phyloP scores from a whole-genome alignment of 306 rosid species.

The Medicago arabica region DNA sequence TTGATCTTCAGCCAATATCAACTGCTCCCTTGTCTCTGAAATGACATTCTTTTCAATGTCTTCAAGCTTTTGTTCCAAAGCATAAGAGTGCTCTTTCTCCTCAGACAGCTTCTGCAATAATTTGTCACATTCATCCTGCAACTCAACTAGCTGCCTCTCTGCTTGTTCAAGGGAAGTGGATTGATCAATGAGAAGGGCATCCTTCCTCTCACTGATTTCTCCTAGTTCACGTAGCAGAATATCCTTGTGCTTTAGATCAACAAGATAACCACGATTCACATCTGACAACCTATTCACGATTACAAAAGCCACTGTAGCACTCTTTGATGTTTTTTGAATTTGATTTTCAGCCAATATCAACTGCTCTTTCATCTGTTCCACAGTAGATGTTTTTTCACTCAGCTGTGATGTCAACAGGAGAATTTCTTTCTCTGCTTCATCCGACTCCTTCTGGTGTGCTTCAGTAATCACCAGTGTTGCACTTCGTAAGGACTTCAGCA shows the following conservation, averaged over 20 bases:
- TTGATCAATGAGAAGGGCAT: slow-evolving; percentile 60
- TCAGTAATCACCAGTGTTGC: slow-evolving; percentile 81
- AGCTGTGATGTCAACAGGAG: slow-evolving; percentile 57
- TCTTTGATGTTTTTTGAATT: slow-evolving; percentile 58
- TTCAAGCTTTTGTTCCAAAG: slow-evolving; percentile 66
- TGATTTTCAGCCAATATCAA: slow-evolving; percentile 62
- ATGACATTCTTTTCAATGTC: slow-evolving; percentile 63
- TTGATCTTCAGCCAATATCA: slow-evolving; percentile 62
- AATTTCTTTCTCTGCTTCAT: slow-evolving; percentile 68
- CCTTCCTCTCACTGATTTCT: slow-evolving; percentile 60
- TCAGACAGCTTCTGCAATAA: slow-evolving; percentile 63
- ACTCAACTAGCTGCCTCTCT: slow-evolving; percentile 53
- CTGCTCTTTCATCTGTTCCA: slow-evolving; percentile 56
- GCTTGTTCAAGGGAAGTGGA: slow-evolving; percentile 59
- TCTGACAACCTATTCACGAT: slow-evolving; percentile 79
- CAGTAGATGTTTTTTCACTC: slow-evolving; percentile 51
- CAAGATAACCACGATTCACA: slow-evolving; percentile 53
- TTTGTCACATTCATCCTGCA: slow-evolving; percentile 56
- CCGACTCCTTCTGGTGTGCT: slow-evolving; percentile 80
- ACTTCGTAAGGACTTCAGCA: slow-evolving; percentile 90
- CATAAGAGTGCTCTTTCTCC: slow-evolving; percentile 60
- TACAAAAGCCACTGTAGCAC: slow-evolving; percentile 80
- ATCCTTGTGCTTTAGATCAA: slow-evolving; percentile 57
- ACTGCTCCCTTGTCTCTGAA: slow-evolving; percentile 67
- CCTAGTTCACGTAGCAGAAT: slow-evolving; percentile 56